Evolutionary conservation across 352 stramenopile species (phyloP).

Genomic region (Globisporangium irregulare): DNA sequence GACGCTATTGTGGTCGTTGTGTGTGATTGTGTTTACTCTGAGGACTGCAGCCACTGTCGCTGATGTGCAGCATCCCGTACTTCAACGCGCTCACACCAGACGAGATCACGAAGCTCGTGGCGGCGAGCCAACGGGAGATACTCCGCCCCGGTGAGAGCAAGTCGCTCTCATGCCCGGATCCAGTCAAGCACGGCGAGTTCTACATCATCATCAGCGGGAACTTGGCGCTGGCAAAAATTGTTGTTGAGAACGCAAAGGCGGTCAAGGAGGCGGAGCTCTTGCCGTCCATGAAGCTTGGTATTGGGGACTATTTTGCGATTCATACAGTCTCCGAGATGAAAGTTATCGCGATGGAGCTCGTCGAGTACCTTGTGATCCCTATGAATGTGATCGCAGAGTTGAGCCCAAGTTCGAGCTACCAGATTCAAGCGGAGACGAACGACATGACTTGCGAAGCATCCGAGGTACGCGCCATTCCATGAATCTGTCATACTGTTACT

Average conservation of each 20-base stretch:
- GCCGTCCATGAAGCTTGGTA: constrained; percentile 55
- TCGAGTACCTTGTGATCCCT: constrained; percentile 56
- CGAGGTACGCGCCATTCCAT: constrained; percentile 26
- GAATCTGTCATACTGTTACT: too few relatives aligned
- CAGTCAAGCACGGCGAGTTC: constrained; percentile 37
- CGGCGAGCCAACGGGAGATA: constrained; percentile 34
- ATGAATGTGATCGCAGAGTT: constrained; percentile 43
- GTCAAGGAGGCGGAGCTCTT: constrained; percentile 51
- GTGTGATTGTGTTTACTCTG: not conserved
- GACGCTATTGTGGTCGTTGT: not conserved
- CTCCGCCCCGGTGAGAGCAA: constrained; percentile 56
- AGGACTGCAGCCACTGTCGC: constrained; percentile 42
- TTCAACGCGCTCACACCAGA: constrained; percentile 62
- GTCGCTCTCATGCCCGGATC: constrained; percentile 20
- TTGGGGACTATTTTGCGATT: constrained; percentile 65
- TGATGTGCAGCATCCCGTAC: constrained; percentile 75
- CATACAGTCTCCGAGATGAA: constrained; percentile 44
- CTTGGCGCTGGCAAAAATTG: constrained; percentile 32
- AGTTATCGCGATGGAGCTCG: constrained; percentile 63
- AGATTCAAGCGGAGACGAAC: constrained; percentile 46
- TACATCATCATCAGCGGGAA: constrained; percentile 66
- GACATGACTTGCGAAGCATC: constrained; percentile 31
- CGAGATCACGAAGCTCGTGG: constrained; percentile 53
- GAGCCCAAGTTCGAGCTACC: constrained; percentile 20
- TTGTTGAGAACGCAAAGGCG: constrained; percentile 36